Base-by-base conservation (phyloP, 306 rosid species). In the Echinosophora koreensis region DNA sequence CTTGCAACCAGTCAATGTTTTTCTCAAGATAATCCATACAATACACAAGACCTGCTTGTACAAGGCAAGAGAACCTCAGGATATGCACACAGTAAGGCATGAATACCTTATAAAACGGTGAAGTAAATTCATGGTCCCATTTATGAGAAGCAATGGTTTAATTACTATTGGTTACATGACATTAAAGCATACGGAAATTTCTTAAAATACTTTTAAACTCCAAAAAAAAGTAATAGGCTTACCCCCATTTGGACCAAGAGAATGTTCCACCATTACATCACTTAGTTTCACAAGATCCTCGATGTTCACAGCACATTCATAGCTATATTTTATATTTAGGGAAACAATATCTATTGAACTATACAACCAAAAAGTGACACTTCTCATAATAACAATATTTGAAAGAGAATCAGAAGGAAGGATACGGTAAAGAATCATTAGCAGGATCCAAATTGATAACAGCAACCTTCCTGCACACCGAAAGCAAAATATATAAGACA, bases 201-300 rank as follows among this genome's bases (percentile, higher is more conserved):
- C 51, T 34, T 27, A 17, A 66, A 39, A 22, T 22, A n/a, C n/a
- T n/a, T n/a, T n/a, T n/a, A n/a, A n/a, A n/a, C n/a, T n/a, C n/a
- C n/a, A n/a, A n/a, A n/a, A n/a, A n/a, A 32, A 77, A 3, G 15
- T 2, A 50, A 35, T 1, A 34, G 35, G 10, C 81, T 76, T 69
- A 94, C 98, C 98, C 81, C 98, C 97, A 83, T 92, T 92, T 49
- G 98, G 98, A 74, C 98, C 97, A 79, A 92, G 96, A 46, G 93
- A 84, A 81, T 92, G 97, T 79, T 95, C 93, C 28, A 5, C 71
- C 98, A 92, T 90, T 46, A 90, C 96, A 83, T 92, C 97, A 75
- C 91, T 89, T 41, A 89, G 83, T 80, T 95, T 95, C 73, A 95
- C 79, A 34, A 95, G 90, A 76, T 90, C 96, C 84, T 91, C 97